Base-by-base conservation (phyloP, 2,329 filamentous ascomycete species). In the Curvularia spicifera region DNA sequence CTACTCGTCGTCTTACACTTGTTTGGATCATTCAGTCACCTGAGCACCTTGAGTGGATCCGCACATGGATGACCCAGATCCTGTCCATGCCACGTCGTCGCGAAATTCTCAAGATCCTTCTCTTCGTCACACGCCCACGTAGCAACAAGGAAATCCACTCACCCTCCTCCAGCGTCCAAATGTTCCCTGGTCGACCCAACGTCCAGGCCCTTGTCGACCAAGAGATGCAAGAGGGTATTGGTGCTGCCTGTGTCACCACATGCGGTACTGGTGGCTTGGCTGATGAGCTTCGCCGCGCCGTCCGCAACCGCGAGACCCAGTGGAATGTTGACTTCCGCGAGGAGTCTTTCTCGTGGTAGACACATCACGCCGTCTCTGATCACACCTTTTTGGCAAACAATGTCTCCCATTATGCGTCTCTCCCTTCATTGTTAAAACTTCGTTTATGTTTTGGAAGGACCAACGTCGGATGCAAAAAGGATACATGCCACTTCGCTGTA, bases 21-120 rank as follows among this genome's bases (percentile, higher is more conserved):
- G 87, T 97, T 59, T 98, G 95, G 95, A 89, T 97, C 71, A 90
- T 98, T 64, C 91, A 95, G 61, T 91, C 93, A 54, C 89, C 90
- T 37, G 90, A 97, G 71, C 89, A 94, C 56, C 85, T 98, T 7
- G 92, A 97, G 76, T 98, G 95, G 94, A 91, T 96, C 58, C 87
- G 91, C 7, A 91, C 91, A 5, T 98, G 91, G 89, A 93, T 93
- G 90, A 92, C 89, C 3, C 84, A 89, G 70, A 91, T 98, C 53
- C 83, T 98, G 31, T 84, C 85, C 55, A 89, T 97, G 84, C 90
- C 91, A 12, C 85, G 88, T 67, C 89, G 93, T 53, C 87, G 91
- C 57, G 91, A 97, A 49, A 84, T 97, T 29, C 84, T 99, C 44
- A 89, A 88, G 67, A 91, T 98, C 69, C 87, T 94, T 68, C 85